These are phyloP conservation scores for Dictyostelium capitatum DNA, from an alignment of 78 protist species.

Conservation along the genomic window DNA sequence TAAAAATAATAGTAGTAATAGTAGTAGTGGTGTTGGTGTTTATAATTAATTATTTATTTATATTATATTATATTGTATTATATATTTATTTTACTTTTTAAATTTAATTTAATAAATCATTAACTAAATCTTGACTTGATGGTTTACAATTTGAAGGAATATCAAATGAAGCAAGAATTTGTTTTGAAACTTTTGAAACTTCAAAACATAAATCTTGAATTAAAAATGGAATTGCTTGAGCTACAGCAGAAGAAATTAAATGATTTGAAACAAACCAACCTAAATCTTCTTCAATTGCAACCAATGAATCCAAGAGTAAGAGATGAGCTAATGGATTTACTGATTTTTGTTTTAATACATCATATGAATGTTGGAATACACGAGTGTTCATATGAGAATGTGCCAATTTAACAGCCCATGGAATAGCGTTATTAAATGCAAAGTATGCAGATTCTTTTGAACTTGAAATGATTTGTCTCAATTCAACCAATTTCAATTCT, in stretches of 20 bases:
- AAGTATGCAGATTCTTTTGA: background rate
- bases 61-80: background rate
- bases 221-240: slow-evolving; percentile 36
- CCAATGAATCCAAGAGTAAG: background rate
- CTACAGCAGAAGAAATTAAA: slow-evolving; percentile 26
- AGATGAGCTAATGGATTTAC: slow-evolving; percentile 47
- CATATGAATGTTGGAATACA: background rate
- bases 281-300: slow-evolving; percentile 40
- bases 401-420: slow-evolving; percentile 29
- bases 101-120: slow-evolving; percentile 8
- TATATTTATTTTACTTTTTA: background rate
- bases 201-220: slow-evolving; percentile 17
- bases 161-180: slow-evolving; percentile 40
- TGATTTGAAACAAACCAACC: slow-evolving; percentile 44
- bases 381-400: slow-evolving; percentile 13
- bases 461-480: background rate
- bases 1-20: background rate
- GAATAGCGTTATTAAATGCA: slow-evolving; percentile 37
- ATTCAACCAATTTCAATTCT: background rate
- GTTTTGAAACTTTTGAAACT: background rate
- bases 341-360: background rate
- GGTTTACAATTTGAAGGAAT: slow-evolving; percentile 45
- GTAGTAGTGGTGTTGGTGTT: background rate
- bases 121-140: background rate
- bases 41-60: background rate